Percentiles rank a stretch among this genome's conserved stretches.
These are phyloP conservation scores for Manihot esculenta DNA, from an alignment of 441 rosid species.

Conservation along the genomic window DNA sequence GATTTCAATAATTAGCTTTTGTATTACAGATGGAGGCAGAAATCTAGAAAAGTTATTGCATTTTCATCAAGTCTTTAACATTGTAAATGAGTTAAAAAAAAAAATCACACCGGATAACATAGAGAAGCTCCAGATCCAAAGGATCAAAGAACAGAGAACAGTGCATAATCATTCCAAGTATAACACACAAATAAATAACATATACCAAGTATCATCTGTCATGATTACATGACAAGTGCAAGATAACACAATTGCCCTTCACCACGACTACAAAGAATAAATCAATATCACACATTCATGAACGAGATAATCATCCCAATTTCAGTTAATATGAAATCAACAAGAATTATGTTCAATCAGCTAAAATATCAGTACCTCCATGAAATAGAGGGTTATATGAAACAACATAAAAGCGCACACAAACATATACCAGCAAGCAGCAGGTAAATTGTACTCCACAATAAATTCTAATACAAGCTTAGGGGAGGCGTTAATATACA, in stretches of 20 bases:
- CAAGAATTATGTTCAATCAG: neutral
- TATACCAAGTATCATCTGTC: too few species aligned
- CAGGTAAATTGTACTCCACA: neutral
- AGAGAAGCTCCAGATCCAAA: too few species aligned
- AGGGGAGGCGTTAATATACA: too few species aligned
- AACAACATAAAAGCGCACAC: too few species aligned
- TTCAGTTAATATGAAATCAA: neutral
- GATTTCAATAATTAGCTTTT: slow-evolving; percentile 1
- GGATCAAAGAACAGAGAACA: too few species aligned
- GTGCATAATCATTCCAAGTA: too few species aligned
- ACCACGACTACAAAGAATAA: neutral
- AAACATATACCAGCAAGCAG: neutral
- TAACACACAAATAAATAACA: too few species aligned
- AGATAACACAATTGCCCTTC: too few species aligned
- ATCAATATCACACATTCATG: too few species aligned
- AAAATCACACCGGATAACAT: too few species aligned
- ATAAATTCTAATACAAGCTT: neutral
- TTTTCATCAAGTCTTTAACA: neutral
- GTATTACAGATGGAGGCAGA: neutral
- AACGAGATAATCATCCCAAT: neutral
- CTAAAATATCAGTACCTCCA: neutral
- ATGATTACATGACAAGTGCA: too few species aligned
- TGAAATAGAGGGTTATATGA: too few species aligned
- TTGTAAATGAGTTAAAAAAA: neutral
- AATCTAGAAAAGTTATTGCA: neutral